These are phyloP conservation scores for Trichosporon sp. DNA, from an alignment of 1,284 basidiomycete genomes.

Conservation along the genomic window DNA sequence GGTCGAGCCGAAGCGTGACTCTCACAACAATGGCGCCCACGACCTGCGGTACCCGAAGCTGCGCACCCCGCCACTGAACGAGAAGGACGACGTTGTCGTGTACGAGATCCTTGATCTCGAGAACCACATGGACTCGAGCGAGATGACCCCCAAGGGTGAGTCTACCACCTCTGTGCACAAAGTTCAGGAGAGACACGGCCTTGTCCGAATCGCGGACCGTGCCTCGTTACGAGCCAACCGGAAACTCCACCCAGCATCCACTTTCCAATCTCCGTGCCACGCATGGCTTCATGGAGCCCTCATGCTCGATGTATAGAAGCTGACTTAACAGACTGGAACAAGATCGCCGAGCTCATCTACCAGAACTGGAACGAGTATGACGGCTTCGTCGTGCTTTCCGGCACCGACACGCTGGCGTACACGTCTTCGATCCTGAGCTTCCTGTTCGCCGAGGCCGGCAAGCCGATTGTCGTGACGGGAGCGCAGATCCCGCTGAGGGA, in stretches of 20 bases:
- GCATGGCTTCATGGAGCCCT: no score
- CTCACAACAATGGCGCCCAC: constrained; percentile 31
- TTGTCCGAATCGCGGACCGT: constrained; percentile 17
- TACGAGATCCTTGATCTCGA: constrained; percentile 55
- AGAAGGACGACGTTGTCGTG: constrained; percentile 40
- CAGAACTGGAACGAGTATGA: constrained; percentile 52
- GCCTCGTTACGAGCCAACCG: constrained; percentile 2
- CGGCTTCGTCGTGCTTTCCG: constrained; percentile 52
- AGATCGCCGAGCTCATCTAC: constrained; percentile 46
- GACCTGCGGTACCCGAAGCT: constrained; percentile 47
- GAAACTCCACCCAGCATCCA: neutral
- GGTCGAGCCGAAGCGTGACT: constrained; percentile 15
- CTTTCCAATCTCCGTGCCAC: neutral
- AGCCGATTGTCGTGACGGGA: constrained; percentile 53
- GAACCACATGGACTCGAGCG: constrained; percentile 52
- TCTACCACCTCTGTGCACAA: constrained; percentile 8
- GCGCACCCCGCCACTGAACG: constrained; percentile 47
- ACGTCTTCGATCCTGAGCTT: constrained; percentile 52
- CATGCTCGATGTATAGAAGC: neutral
- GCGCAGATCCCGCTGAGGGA: constrained; percentile 53
- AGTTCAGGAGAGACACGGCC: constrained; percentile 4
- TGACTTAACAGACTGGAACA: constrained; percentile 52
- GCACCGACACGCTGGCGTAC: constrained; percentile 54
- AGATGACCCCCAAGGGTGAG: constrained; percentile 54
- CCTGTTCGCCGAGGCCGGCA: constrained; percentile 50